Base-by-base conservation (phyloP, 345 rosid genomes). In the Eucalyptus paniculata region DNA sequence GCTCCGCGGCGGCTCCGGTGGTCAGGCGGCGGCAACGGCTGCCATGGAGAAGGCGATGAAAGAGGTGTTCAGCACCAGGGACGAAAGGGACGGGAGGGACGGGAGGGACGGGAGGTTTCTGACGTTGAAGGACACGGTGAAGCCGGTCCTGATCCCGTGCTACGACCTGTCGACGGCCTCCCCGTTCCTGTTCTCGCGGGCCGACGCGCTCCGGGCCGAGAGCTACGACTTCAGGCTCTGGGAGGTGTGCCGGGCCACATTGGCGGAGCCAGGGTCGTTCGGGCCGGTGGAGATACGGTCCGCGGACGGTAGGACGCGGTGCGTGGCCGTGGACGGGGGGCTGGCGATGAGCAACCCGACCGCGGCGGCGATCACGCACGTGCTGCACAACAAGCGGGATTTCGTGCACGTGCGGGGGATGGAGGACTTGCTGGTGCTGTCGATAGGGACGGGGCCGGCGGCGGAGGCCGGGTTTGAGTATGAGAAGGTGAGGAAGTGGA, bases 401-500 rank as follows among this genome's bases (percentile, higher is more conserved):
- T 91, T 91, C 49, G 87, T 89, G 34, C 40, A 45, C 28, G 92
- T 89, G 67, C 69, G 51, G 54, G 90, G 92, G 13, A 47, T 91
- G 69, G 90, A 91, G 86, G 92, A 91, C 69, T 88, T 91, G 86
- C 87, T 91, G 90, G 90, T 91, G 42, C 89, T 91, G 69, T 88
- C 90, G 18, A 82, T 91, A 9, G 92, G 92, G 87, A 82, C 32
- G 14, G 90, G 91, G 17, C 99, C 96, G 94, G 93, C 95, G 54
- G 93, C 94, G 19, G 97, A 96, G 85, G 92, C 92, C 7, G 95
- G 92, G 87, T 94, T 93, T 51, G 96, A 95, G 45, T 95, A 93
- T 56, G 98, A 96, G 72, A 93, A 91, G 91, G 94, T 96, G 37
- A 94, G 92, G 92, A 92, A 91, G 28, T 96, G 99, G 99, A 92